Conservation (phyloP, 2,329 filamentous ascomycete genomes). For the Daldinia sp. region DNA sequence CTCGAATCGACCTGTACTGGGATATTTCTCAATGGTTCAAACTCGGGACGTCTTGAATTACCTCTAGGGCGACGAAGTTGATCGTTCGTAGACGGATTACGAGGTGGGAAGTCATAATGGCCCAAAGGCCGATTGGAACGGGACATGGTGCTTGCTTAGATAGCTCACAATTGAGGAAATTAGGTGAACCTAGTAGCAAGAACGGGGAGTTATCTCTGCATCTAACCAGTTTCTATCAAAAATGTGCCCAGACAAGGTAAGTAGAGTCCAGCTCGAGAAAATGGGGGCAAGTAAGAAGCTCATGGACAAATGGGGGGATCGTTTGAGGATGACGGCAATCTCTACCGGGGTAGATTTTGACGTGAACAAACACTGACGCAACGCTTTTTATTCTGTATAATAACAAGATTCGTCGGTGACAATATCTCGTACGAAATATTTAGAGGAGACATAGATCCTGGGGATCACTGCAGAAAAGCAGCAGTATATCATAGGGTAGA, state of each 20-base stretch:
- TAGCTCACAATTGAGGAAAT: constrained; percentile 17
- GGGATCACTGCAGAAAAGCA: constrained; percentile 18
- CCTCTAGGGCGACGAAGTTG: constrained; percentile 43
- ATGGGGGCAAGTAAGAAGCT: constrained; percentile 32
- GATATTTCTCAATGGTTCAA: constrained; percentile 42
- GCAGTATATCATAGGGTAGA: constrained; percentile 13
- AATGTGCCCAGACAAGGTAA: constrained; percentile 21
- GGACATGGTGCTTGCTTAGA: constrained; percentile 41
- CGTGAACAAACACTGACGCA: constrained; percentile 13
- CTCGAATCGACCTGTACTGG: constrained; percentile 55
- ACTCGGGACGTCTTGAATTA: constrained; percentile 46
- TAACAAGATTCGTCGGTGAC: constrained; percentile 23
- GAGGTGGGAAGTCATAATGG: constrained; percentile 47
- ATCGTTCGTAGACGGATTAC: constrained; percentile 42
- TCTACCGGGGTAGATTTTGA: constrained; percentile 25
- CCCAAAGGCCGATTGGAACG: constrained; percentile 47
- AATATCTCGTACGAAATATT: constrained; percentile 20
- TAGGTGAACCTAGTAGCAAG: constrained; percentile 20
- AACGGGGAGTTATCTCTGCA: constrained; percentile 32
- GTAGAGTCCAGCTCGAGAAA: constrained; percentile 17
- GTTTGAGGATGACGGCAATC: constrained; percentile 27
- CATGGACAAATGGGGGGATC: constrained; percentile 12
- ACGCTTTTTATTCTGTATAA: constrained; percentile 16
- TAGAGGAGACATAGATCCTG: constrained; percentile 31
- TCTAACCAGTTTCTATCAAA: constrained; percentile 23